These are phyloP conservation scores for Metschnikowia reukaufii DNA, from an alignment of 805 yeast genomes.

Conservation along the genomic window DNA sequence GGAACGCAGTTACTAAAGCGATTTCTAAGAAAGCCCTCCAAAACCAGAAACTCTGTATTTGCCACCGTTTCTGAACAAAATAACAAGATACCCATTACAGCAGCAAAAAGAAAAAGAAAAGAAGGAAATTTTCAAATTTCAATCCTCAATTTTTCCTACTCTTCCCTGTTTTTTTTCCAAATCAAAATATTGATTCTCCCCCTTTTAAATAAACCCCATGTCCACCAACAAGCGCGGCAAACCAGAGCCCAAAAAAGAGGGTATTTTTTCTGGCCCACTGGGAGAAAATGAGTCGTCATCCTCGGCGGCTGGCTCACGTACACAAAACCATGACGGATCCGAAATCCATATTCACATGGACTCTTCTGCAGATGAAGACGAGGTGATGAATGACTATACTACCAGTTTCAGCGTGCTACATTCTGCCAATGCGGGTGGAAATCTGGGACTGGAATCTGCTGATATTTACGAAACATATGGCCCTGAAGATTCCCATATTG, in stretches of 20 bases:
- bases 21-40: too few relatives aligned
- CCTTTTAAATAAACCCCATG: too few relatives aligned
- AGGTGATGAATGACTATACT: conserved; percentile 3
- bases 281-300: neutral
- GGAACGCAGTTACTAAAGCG: too few relatives aligned
- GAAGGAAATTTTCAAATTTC: too few relatives aligned
- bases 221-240: neutral
- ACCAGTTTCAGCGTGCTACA: conserved; percentile 1
- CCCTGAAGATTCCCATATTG: neutral
- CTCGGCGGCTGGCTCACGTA: neutral
- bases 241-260: neutral
- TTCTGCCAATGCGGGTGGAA: neutral
- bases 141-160: too few relatives aligned
- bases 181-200: too few relatives aligned
- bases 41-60: too few relatives aligned
- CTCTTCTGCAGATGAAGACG: neutral
- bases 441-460: neutral
- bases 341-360: neutral
- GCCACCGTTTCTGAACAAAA: too few relatives aligned
- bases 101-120: too few relatives aligned
- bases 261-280: neutral
- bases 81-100: too few relatives aligned
- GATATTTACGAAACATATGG: neutral
- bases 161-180: too few relatives aligned
- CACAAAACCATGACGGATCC: neutral